Conservation (phyloP, 75 land plant species). For the Isoetes taiwanensis region DNA sequence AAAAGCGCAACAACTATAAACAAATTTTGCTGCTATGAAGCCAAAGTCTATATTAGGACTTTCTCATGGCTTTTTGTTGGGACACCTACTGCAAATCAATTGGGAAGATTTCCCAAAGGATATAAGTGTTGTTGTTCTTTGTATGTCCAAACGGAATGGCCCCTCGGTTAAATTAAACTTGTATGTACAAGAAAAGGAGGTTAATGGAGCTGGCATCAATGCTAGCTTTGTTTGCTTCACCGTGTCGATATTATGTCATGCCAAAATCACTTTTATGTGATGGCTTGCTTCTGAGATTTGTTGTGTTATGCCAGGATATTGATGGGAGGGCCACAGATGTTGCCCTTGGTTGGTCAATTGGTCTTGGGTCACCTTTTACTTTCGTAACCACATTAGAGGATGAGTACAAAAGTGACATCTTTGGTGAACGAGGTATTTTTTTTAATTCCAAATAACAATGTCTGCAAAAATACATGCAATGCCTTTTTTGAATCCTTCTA, state of each 20-base stretch:
- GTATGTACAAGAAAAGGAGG: conserved; percentile 94
- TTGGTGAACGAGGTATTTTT: conserved; percentile 76
- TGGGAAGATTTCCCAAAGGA: conserved; percentile 76
- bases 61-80: conserved; percentile 92
- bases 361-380: conserved; percentile 84
- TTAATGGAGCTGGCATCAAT: conserved; percentile 98
- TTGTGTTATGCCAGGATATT: too few relatives aligned
- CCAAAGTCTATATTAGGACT: conserved; percentile 86
- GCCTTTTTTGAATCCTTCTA: not conserved
- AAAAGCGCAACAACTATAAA: conserved; percentile 83
- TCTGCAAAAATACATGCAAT: not conserved
- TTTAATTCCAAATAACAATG: not conserved
- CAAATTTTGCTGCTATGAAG: conserved; percentile 83
- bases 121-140: conserved; percentile 92
- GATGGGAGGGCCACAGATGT: conserved; percentile 94
- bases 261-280: not conserved
- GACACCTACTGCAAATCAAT: conserved; percentile 78
- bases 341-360: conserved; percentile 88
- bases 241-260: not conserved
- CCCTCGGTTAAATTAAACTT: conserved; percentile 92
- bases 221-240: conserved; percentile 94
- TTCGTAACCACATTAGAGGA: conserved; percentile 85
- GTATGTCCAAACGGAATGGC: conserved; percentile 97
- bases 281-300: too few relatives aligned
- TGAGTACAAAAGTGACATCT: conserved; percentile 91